Evolutionary conservation across 805 yeast genomes (phyloP).

Genomic region (Yamadazyma kitorensis): DNA sequence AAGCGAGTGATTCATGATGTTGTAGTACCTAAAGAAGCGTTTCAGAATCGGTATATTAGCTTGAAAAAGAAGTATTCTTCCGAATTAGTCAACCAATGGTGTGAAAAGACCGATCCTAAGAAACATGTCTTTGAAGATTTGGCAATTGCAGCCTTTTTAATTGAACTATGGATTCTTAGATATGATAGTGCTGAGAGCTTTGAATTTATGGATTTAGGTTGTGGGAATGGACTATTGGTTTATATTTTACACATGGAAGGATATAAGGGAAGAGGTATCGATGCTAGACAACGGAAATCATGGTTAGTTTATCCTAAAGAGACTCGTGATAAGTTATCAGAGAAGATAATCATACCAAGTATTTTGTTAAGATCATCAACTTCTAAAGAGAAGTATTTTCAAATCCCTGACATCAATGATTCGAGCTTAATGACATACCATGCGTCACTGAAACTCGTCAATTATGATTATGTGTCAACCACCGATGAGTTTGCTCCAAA

Average conservation of each 20-base stretch:
- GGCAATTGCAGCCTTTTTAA: slow-evolving; percentile 90
- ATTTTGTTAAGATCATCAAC: slow-evolving; percentile 66
- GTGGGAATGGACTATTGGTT: slow-evolving; percentile 90
- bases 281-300: slow-evolving; percentile 84
- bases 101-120: slow-evolving; percentile 90
- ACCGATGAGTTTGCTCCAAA: slow-evolving; percentile 64
- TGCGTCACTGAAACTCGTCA: slow-evolving; percentile 50
- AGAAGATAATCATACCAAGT: slow-evolving; percentile 82
- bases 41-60: slow-evolving; percentile 77
- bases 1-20: slow-evolving; percentile 87
- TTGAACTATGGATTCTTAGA: slow-evolving; percentile 71
- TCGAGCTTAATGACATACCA: slow-evolving; percentile 53
- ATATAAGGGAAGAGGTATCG: slow-evolving; percentile 77
- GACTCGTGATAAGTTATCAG: slow-evolving; percentile 57
- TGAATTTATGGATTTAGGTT: slow-evolving; percentile 86
- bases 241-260: slow-evolving; percentile 78
- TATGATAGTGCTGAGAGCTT: slow-evolving; percentile 45
- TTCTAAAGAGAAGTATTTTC: slow-evolving; percentile 63
- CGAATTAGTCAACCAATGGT: slow-evolving; percentile 75
- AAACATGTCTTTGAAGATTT: slow-evolving; percentile 96
- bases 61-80: slow-evolving; percentile 82
- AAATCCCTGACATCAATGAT: slow-evolving; percentile 37
- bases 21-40: slow-evolving; percentile 76
- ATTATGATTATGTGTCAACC: slow-evolving; percentile 50
- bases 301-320: slow-evolving; percentile 76